Evolutionary conservation across 345 rosid species (phyloP).

Genomic region (Sonneratia alba): DNA sequence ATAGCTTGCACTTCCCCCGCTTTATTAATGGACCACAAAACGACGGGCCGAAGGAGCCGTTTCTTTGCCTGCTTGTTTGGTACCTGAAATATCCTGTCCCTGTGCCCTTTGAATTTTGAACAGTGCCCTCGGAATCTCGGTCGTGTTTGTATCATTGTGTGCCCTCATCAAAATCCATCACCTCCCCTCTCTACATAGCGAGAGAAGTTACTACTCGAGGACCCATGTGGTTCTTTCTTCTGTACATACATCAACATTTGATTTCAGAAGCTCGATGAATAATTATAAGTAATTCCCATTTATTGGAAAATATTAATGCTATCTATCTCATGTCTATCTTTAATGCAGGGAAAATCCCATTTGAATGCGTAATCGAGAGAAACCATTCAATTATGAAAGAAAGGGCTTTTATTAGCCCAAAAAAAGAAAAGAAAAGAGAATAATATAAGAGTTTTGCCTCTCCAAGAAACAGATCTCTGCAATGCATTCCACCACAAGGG

Average conservation of each 20-base stretch:
- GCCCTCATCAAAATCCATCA: neutral
- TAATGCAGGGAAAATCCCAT: neutral
- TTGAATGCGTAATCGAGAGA: neutral
- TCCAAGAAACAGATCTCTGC: too few relatives aligned
- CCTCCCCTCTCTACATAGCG: neutral
- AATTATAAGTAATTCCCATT: too few relatives aligned
- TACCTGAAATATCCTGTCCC: neutral
- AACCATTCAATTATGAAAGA: too few relatives aligned
- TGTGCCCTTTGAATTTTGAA: neutral
- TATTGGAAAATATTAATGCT: too few relatives aligned
- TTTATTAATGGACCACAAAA: neutral
- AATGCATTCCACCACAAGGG: too few relatives aligned
- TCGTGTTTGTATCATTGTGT: neutral
- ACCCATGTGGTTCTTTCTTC: neutral
- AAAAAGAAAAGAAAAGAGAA: too few relatives aligned
- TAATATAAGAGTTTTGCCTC: too few relatives aligned
- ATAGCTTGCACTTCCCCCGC: neutral
- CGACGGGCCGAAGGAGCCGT: neutral
- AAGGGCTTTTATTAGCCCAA: too few relatives aligned
- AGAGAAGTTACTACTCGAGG: neutral
- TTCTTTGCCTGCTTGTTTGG: conserved; percentile 1
- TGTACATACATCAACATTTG: too few relatives aligned
- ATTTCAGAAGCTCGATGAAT: too few relatives aligned
- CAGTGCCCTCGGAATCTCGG: neutral
- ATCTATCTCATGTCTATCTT: neutral